Conservation (phyloP, 306 rosid genomes). For the Crotalaria pallida region DNA sequence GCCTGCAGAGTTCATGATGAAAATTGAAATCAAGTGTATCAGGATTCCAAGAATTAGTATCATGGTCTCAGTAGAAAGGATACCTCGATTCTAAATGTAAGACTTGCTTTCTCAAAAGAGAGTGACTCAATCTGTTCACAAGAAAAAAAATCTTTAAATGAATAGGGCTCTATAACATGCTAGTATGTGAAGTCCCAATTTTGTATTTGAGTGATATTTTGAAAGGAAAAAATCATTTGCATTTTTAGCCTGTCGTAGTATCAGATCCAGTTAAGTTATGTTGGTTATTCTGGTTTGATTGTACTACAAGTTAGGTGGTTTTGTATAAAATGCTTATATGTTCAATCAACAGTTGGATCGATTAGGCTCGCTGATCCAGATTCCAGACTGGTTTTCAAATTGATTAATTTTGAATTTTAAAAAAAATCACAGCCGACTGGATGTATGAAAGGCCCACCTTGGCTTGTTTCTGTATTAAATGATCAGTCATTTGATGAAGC, state of each 20-base stretch:
- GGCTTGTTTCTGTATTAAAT: conserved; percentile 91
- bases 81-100: too few species aligned
- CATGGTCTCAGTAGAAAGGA: too few species aligned
- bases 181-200: too few species aligned
- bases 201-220: background rate
- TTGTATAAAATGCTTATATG: background rate
- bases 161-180: too few species aligned
- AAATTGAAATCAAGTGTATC: too few species aligned
- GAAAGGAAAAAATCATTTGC: background rate
- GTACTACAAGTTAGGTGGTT: background rate
- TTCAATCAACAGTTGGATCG: background rate
- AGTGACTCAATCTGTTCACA: conserved; percentile 84
- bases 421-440: conserved; percentile 5
- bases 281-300: background rate
- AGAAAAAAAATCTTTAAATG: conserved; percentile 11
- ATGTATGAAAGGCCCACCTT: conserved; percentile 51
- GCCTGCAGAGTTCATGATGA: too few species aligned
- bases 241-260: background rate
- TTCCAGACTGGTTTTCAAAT: conserved; percentile 10
- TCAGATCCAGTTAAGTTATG: background rate
- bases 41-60: too few species aligned
- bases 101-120: too few species aligned
- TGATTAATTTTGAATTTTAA: too few species aligned
- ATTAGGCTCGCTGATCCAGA: conserved; percentile 6
- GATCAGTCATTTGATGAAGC: conserved; percentile 92